phyloP scores from a whole-genome alignment of 495 filamentous ascomycete genomes.

The Monascus purpureus region DNA sequence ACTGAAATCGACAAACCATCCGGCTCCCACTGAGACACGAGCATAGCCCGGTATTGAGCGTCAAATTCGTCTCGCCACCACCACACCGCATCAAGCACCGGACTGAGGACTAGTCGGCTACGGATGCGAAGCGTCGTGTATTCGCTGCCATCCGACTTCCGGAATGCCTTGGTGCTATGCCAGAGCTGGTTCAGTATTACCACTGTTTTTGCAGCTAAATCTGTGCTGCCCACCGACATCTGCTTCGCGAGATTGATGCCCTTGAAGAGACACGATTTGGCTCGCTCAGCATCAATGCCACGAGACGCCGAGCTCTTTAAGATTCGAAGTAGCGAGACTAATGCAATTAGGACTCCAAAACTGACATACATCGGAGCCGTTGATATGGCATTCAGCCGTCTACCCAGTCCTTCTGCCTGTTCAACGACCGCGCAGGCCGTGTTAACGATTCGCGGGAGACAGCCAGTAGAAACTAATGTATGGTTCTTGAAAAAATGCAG shows the following conservation, averaged over 20 bases:
- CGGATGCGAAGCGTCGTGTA: slow-evolving; percentile 26
- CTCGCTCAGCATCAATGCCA: slow-evolving; percentile 19
- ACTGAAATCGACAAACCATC: slow-evolving; percentile 7
- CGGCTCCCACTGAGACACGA: slow-evolving; percentile 4
- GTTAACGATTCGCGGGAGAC: slow-evolving; percentile 17
- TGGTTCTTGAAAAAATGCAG: slow-evolving; percentile 31
- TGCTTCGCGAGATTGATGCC: slow-evolving; percentile 26
- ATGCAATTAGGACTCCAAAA: slow-evolving; percentile 20
- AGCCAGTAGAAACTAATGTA: slow-evolving; percentile 13
- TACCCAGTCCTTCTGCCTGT: slow-evolving; percentile 11
- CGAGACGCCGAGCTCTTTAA: slow-evolving; percentile 19
- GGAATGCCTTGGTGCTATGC: slow-evolving; percentile 33
- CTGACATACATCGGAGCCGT: slow-evolving; percentile 18
- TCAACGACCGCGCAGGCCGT: slow-evolving; percentile 26
- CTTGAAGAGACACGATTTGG: slow-evolving; percentile 17
- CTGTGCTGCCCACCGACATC: slow-evolving; percentile 24
- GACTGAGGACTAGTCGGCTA: slow-evolving; percentile 25
- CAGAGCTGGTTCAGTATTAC: slow-evolving; percentile 24
- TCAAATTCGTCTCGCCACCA: slow-evolving; percentile 38
- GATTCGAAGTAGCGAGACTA: slow-evolving; percentile 23
- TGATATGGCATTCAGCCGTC: slow-evolving; percentile 9
- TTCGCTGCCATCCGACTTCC: slow-evolving; percentile 23
- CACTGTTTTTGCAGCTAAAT: slow-evolving; percentile 20
- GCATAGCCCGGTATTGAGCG: slow-evolving; percentile 10
- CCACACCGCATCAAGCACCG: slow-evolving; percentile 32